Conservation (phyloP, 75 land plant genomes). For the Gnetum montanum region DNA sequence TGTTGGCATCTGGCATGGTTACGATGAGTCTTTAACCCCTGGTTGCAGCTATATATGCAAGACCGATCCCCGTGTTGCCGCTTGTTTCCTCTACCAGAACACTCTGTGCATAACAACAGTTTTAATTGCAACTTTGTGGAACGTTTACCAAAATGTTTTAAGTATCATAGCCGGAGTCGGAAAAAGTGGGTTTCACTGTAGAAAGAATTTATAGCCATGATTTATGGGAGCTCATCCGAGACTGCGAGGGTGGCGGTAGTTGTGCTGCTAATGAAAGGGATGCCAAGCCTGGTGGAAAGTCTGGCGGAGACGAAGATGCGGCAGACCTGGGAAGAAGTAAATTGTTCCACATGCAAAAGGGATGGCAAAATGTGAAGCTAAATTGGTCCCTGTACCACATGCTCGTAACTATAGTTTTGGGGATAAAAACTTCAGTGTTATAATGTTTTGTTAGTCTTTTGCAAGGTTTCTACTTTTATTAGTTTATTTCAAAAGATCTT, state of each 20-base stretch:
- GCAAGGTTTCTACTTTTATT: too few relatives aligned
- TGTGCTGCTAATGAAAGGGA: slow-evolving; percentile 33
- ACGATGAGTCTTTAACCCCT: slow-evolving; percentile 40
- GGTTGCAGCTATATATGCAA: slow-evolving; percentile 37
- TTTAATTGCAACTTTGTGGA: too few relatives aligned
- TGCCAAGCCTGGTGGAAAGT: slow-evolving; percentile 33
- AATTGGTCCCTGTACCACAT: not conserved
- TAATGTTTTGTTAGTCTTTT: too few relatives aligned
- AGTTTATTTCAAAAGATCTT: too few relatives aligned
- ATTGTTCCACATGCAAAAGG: not conserved
- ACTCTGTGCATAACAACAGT: too few relatives aligned
- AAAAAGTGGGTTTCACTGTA: slow-evolving; percentile 13
- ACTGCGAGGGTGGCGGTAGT: slow-evolving; percentile 35
- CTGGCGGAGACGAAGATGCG: slow-evolving; percentile 31
- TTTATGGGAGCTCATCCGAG: slow-evolving; percentile 31
- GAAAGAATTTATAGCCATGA: slow-evolving; percentile 30
- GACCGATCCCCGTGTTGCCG: slow-evolving; percentile 40
- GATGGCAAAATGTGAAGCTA: not conserved
- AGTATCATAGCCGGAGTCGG: not conserved
- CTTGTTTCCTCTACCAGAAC: slow-evolving; percentile 35
- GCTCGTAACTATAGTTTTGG: not conserved
- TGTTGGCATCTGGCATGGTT: slow-evolving; percentile 42
- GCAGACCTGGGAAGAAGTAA: slow-evolving; percentile 14
- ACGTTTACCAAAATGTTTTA: too few relatives aligned
- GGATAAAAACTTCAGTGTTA: not conserved